These are phyloP conservation scores for Peniophora sp. DNA, from an alignment of 1,284 basidiomycete species.

Conservation along the genomic window DNA sequence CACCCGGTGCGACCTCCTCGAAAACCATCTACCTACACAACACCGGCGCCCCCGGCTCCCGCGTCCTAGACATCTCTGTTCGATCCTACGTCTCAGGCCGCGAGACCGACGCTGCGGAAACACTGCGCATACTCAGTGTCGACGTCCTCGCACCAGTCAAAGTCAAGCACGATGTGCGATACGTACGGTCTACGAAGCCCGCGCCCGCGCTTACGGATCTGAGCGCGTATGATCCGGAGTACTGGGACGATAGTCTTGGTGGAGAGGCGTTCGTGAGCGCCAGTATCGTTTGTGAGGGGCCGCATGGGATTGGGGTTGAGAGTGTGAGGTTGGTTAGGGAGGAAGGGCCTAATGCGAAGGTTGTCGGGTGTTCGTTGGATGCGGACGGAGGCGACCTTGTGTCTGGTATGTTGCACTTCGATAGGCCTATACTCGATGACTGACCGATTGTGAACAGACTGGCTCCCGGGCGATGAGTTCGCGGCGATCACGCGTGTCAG, in stretches of 20 bases:
- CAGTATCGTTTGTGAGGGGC: conserved; percentile 42
- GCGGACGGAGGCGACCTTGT: conserved; percentile 25
- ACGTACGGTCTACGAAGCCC: conserved; percentile 30
- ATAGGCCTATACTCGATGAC: conserved; percentile 2
- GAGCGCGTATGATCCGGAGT: conserved; percentile 44
- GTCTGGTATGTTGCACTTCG: conserved; percentile 14
- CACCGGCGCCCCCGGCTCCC: conserved; percentile 53
- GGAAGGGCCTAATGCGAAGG: conserved; percentile 36
- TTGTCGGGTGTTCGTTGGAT: conserved; percentile 35
- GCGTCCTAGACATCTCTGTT: conserved; percentile 68
- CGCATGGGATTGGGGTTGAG: conserved; percentile 47
- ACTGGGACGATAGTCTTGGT: conserved; percentile 42
- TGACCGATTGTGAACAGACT: conserved; percentile 33
- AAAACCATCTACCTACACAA: conserved; percentile 57
- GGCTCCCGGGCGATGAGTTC: conserved; percentile 55
- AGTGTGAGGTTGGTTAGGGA: conserved; percentile 35
- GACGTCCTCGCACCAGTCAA: conserved; percentile 49
- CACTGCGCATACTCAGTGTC: conserved; percentile 53
- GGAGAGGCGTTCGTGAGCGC: conserved; percentile 50
- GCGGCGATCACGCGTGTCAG: conserved; percentile 46
- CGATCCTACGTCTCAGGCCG: conserved; percentile 32
- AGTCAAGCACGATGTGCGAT: conserved; percentile 40
- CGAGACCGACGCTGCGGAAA: conserved; percentile 42
- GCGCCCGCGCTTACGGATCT: conserved; percentile 45
- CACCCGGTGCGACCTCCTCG: conserved; percentile 42